Percentiles rank a stretch among this genome's conserved stretches.
Evolutionary conservation across 352 stramenopile species (phyloP).

Genomic region (Ophiocytium majus): DNA sequence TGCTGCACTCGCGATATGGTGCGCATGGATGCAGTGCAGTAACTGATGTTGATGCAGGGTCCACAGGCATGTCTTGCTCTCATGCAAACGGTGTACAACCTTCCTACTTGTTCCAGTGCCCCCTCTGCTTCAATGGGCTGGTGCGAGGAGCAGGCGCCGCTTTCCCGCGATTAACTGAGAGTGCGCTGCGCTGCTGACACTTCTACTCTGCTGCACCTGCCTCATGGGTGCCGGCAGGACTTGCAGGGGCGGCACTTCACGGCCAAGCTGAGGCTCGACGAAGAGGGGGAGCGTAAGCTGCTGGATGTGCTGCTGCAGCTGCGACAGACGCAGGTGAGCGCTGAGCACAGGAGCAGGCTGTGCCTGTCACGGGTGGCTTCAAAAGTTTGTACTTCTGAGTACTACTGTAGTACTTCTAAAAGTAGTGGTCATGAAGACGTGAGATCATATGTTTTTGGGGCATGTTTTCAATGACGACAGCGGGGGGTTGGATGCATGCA

Average conservation of each 20-base stretch:
- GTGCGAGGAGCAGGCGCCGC: too few relatives aligned
- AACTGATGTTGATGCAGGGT: too few relatives aligned
- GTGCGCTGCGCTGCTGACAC: too few relatives aligned
- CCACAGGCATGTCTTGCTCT: too few relatives aligned
- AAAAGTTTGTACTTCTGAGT: background rate
- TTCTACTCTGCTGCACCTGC: too few relatives aligned
- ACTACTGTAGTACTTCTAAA: background rate
- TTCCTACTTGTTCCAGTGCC: too few relatives aligned
- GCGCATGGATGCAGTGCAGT: too few relatives aligned
- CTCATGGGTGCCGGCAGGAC: background rate
- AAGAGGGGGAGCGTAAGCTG: background rate
- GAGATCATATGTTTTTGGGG: background rate
- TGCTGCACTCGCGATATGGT: too few relatives aligned
- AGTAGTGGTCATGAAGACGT: background rate
- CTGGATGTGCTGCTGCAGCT: conserved; percentile 19
- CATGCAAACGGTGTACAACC: too few relatives aligned
- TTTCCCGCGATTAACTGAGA: too few relatives aligned
- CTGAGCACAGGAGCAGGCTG: background rate
- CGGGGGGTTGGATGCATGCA: too few relatives aligned
- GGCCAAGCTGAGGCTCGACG: conserved; percentile 5
- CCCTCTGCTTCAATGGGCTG: too few relatives aligned
- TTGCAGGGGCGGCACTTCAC: background rate
- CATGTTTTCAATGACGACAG: background rate
- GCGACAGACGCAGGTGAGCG: background rate
- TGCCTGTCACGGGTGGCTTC: background rate